phyloP scores from a whole-genome alignment of 768 basidiomycete genomes.

The Termitomyces sp. region DNA sequence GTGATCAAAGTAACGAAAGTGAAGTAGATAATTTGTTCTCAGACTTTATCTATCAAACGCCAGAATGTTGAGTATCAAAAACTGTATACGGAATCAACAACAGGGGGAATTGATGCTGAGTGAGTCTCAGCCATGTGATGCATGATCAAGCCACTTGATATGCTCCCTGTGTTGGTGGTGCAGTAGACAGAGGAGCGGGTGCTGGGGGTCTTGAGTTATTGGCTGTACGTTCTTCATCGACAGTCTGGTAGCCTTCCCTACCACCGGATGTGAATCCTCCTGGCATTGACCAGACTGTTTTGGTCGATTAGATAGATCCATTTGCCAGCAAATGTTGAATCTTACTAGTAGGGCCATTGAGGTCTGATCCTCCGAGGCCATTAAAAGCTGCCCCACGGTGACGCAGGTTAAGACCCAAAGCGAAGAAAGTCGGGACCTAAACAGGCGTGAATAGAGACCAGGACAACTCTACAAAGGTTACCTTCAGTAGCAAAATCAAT shows the following conservation, averaged over 20 bases:
- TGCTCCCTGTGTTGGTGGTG: conserved; percentile 25
- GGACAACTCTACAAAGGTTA: conserved; percentile 9
- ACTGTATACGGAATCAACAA: background rate
- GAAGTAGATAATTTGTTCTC: background rate
- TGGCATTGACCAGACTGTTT: conserved; percentile 75
- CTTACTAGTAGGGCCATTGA: conserved; percentile 54
- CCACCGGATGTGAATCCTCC: conserved; percentile 57
- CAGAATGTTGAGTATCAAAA: background rate
- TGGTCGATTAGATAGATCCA: conserved; percentile 4
- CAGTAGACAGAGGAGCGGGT: conserved; percentile 20
- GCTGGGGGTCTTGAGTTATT: conserved; percentile 21
- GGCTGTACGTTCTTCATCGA: conserved; percentile 44
- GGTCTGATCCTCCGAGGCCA: conserved; percentile 41
- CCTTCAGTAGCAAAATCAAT: conserved; percentile 57
- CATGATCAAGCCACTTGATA: conserved; percentile 36
- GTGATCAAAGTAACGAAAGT: conserved; percentile 8
- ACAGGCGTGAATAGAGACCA: background rate
- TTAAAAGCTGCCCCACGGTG: conserved; percentile 54
- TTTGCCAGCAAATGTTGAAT: background rate
- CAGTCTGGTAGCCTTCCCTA: conserved; percentile 57
- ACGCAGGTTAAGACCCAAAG: conserved; percentile 46
- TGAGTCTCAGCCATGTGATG: background rate
- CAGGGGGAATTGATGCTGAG: background rate
- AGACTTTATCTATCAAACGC: conserved; percentile 9
- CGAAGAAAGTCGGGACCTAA: conserved; percentile 57